Conservation (phyloP, 2,329 filamentous ascomycete genomes). For the Aspergillus candidus region DNA sequence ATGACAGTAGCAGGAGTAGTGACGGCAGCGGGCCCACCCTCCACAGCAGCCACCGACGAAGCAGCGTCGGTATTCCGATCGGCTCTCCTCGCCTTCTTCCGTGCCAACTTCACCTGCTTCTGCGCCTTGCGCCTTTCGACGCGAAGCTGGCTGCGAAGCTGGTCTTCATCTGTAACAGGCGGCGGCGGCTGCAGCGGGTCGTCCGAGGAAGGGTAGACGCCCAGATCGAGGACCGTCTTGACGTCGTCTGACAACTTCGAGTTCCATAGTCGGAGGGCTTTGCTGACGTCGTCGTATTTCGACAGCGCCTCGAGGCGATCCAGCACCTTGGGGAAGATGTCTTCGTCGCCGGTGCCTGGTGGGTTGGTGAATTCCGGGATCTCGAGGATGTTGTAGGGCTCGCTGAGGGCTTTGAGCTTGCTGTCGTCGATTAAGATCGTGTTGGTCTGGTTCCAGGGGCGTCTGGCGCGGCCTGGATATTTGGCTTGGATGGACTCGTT, state of each 20-base stretch:
- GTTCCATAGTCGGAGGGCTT: constrained; percentile 34
- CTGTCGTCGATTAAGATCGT: constrained; percentile 89
- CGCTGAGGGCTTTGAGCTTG: constrained; percentile 67
- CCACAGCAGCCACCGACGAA: constrained; percentile 1
- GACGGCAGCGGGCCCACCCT: neutral
- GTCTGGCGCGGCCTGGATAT: constrained; percentile 29
- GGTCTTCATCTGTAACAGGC: constrained; percentile 4
- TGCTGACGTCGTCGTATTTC: constrained; percentile 45
- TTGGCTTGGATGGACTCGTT: constrained; percentile 38
- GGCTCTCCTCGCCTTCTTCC: neutral
- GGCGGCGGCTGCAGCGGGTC: neutral
- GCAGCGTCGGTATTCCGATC: neutral
- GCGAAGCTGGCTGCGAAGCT: constrained; percentile 6
- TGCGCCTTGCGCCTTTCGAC: constrained; percentile 17
- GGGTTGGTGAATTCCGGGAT: constrained; percentile 66
- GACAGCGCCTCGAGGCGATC: constrained; percentile 49
- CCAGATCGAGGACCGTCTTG: constrained; percentile 18
- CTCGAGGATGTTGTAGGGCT: constrained; percentile 76
- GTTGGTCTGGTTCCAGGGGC: constrained; percentile 70
- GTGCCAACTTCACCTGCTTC: constrained; percentile 17
- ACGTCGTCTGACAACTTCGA: constrained; percentile 1
- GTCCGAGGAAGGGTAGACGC: constrained; percentile 5
- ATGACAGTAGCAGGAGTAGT: neutral
- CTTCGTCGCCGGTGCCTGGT: constrained; percentile 34
- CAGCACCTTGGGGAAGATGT: constrained; percentile 47